Percentiles rank a stretch among this genome's conserved stretches.
Evolutionary conservation across 2,329 filamentous ascomycete genomes (phyloP).

Genomic region (Aspergillus sp.): DNA sequence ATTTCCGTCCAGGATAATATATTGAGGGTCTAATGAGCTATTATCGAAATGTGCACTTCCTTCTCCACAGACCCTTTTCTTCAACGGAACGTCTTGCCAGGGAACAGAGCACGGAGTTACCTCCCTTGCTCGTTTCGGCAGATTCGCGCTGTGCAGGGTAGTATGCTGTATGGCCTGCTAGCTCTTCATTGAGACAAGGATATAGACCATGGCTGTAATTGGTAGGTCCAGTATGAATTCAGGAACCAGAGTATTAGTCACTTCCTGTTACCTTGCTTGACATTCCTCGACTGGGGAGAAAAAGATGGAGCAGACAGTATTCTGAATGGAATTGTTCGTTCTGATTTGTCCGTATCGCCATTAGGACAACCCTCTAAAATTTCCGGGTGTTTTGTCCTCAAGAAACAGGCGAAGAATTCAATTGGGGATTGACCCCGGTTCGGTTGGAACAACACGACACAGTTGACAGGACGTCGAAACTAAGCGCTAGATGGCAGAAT

Average conservation of each 20-base stretch:
- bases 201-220: background rate
- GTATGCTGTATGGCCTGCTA: background rate
- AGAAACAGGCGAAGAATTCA: background rate
- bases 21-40: background rate
- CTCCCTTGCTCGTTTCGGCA: background rate
- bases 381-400: background rate
- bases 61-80: background rate
- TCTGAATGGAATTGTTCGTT: background rate
- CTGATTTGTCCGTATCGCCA: background rate
- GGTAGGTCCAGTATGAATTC: background rate
- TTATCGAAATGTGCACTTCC: background rate
- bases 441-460: background rate
- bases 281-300: background rate
- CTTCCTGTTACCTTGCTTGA: background rate
- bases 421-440: background rate
- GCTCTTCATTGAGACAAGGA: background rate
- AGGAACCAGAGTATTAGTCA: background rate
- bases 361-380: background rate
- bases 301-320: background rate
- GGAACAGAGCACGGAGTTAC: background rate
- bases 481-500: conserved; percentile 12
- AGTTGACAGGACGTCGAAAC: conserved; percentile 1
- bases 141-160: background rate
- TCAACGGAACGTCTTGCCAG: background rate
- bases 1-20: background rate